These are phyloP conservation scores for Patellifolia procumbens DNA, from an alignment of 179 eudicot genomes.

Conservation along the genomic window DNA sequence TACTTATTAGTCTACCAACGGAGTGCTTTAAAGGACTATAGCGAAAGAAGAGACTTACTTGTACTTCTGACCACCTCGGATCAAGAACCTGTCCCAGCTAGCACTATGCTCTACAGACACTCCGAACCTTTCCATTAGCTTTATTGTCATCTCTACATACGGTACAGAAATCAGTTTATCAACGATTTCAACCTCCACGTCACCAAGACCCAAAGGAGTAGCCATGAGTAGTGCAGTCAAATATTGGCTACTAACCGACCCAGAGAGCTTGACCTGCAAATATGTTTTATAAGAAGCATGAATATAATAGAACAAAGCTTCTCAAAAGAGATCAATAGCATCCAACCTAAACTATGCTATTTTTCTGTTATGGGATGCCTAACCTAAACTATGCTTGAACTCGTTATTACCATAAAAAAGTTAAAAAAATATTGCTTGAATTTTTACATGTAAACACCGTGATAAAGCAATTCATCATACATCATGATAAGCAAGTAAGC, in stretches of 20 bases:
- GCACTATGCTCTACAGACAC: constrained; percentile 51
- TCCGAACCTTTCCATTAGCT: constrained; percentile 94
- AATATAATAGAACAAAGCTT: background rate
- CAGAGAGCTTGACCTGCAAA: constrained; percentile 94
- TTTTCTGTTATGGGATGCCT: background rate
- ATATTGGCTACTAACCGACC: constrained; percentile 96
- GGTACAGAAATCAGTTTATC: constrained; percentile 95
- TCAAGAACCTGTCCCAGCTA: constrained; percentile 67
- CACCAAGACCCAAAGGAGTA: constrained; percentile 92
- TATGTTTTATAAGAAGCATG: background rate
- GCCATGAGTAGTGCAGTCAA: constrained; percentile 97
- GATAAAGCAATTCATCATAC: too few relatives aligned
- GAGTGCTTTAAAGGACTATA: background rate
- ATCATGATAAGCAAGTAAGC: too few relatives aligned
- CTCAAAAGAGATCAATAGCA: background rate
- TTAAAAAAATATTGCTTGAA: background rate
- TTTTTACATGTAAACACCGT: background rate
- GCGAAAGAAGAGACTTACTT: constrained; percentile 50
- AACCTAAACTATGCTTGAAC: background rate
- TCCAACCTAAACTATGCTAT: background rate
- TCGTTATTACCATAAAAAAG: background rate
- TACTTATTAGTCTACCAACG: background rate
- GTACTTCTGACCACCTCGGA: constrained; percentile 91
- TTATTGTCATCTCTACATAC: constrained; percentile 97
- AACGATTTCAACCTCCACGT: constrained; percentile 86